Evolutionary conservation across 306 rosid genomes (phyloP), one percentile per base, ranked within the genome.

Genomic region (Elaeagnus macrophylla): DNA sequence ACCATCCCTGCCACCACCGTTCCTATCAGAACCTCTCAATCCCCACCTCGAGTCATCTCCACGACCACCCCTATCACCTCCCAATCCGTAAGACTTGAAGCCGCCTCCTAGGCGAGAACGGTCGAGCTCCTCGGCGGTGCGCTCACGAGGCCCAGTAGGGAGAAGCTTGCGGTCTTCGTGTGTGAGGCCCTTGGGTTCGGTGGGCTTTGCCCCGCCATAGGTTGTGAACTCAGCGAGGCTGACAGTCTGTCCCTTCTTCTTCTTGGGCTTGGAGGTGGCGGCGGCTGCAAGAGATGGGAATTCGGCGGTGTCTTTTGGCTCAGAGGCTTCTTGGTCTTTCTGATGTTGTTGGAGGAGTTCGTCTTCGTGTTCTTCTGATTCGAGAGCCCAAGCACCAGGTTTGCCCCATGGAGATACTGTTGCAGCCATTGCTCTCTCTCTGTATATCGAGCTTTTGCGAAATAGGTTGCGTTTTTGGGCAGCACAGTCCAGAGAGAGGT

Each of bases 361-460:
- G 3, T 66, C 88, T 38, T 90, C 97, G 46, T 90, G 73, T 62
- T 78, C 77, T 45, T 90, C 95, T 6, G 94, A 48, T 15, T 82
- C 97, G 6, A 90, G 74, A 8, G 97, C 97, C 97, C 97, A 90
- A 1, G 95, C 94, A n/a, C 95, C 91, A 9, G 97, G 95, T 52
- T 86, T 90, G 10, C 84, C 67, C 97, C 97, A 90, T 1, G 88
- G 80, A 75, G 95, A 79, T 48, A 75, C 74, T 3, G 95, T 81
- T 60, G 97, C 95, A 79, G 97, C 95, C 97, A 90, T 90, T 44
- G 51, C 70, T 49, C 32, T 37, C 38, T 63, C 8, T 7, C 13
- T 18, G 7, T 5, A 42, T 32, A 51, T 64, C 52, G 25, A 41
- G 39, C 12, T 4, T 32, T n/a, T 6, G 60, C 37, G 20, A 13